Percentiles rank a stretch among this genome's conserved stretches.
These are phyloP conservation scores for Austroboletus eburneus DNA, from an alignment of 768 basidiomycete genomes.

Conservation along the genomic window DNA sequence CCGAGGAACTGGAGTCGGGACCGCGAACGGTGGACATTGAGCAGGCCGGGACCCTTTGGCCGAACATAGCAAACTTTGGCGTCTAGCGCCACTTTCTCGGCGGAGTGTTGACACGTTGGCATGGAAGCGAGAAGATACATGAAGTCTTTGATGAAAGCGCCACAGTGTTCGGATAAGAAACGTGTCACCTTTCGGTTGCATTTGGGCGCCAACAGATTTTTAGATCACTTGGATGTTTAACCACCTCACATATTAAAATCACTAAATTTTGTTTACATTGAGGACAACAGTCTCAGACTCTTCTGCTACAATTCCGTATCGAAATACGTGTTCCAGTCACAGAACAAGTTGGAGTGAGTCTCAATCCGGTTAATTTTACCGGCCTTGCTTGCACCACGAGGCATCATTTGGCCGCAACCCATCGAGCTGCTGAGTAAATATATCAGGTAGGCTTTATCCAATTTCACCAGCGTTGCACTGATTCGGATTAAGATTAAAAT, in stretches of 20 bases:
- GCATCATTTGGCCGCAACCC: conserved; percentile 3
- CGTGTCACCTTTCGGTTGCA: neutral
- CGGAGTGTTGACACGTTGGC: conserved; percentile 11
- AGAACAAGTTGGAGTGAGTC: neutral
- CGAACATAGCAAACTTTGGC: neutral
- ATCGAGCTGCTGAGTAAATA: conserved; percentile 8
- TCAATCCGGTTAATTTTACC: neutral
- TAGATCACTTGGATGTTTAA: too few relatives aligned
- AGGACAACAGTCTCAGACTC: too few relatives aligned
- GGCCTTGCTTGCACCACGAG: conserved; percentile 21
- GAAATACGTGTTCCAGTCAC: too few relatives aligned
- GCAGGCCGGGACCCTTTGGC: neutral
- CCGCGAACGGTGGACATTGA: neutral
- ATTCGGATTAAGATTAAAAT: conserved; percentile 1
- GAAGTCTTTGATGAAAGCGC: neutral
- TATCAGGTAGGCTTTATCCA: conserved; percentile 9
- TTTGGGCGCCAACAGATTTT: too few relatives aligned
- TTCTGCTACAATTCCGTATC: too few relatives aligned
- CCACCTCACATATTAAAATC: too few relatives aligned
- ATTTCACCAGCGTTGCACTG: neutral
- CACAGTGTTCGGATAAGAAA: neutral
- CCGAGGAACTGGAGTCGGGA: neutral
- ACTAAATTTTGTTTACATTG: too few relatives aligned
- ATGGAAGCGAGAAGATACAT: neutral
- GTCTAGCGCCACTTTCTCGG: neutral